Evolutionary conservation across 805 yeast genomes (phyloP), one percentile per base, ranked within the genome.

Genomic region (Blastobotrys mokoenaii): DNA sequence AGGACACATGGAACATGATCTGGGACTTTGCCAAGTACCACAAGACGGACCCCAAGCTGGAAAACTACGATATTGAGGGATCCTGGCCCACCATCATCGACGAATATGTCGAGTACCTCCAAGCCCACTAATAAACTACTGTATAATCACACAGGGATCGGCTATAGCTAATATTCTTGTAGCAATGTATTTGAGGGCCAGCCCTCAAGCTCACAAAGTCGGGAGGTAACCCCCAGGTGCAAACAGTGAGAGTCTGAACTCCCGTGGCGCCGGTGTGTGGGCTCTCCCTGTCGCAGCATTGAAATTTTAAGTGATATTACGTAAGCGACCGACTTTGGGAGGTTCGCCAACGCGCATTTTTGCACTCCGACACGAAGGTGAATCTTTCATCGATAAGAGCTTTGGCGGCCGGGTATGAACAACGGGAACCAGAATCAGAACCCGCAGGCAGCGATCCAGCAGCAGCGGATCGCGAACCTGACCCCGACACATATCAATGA

Each of bases 31-130:
- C 82, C 45, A 55, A 54, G 63, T 67, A 44, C 74, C 75, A 48
- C 71, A 50, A 60, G 2, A 29, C 46, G 14, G 84, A 85, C 48
- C 77, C 83, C 0, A 50, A 57, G 1, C 66, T 90, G 3, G 63
- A 64, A 12, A 65, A 63, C 2, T 89, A 88, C 62, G 89, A 83
- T 54, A 93, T 82, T 51, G 74, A 76, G 53, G 88, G 83, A 18
- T 84, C 96, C 0, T 90, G 97, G 97, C 98, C 97, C 3, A 77
- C 84, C 44, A 67, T 86, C 14, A 77, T 90, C 52, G 98, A 90
- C 61, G 86, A 80, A 47, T 90, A 77, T 58, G 83, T 86, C 17
- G 94, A 83, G 51, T 71, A 71, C 56, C 66, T 65, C 31, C 50
- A 48, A 41, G 40, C 25, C 7, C 25, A 36, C 22, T 16, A 14